Base-by-base conservation (phyloP, 2,329 filamentous ascomycete species). In the Zasmidium angulare region DNA sequence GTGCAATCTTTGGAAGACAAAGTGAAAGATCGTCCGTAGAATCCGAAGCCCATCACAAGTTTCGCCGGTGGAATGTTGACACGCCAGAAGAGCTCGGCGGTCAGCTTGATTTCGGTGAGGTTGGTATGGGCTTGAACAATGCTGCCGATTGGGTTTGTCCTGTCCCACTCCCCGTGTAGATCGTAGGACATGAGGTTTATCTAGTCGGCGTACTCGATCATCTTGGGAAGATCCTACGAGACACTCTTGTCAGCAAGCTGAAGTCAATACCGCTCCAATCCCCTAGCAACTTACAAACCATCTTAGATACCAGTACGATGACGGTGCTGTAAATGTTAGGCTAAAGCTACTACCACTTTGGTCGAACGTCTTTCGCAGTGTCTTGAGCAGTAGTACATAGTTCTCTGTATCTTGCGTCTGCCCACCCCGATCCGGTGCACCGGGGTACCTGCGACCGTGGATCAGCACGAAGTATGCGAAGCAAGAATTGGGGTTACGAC, bases 161-260 rank as follows among this genome's bases (percentile, higher is more conserved):
- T 17, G 24, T 58, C 56, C 56, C 56, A 58, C 31, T 40, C 14
- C 3, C 80, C 79, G 59, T 82, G 77, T 0, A 81, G 59, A 58
- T 82, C 77, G 59, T 81, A 81, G 0, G 71, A 71, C 71, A 81
- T 78, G n/a, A 81, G 40, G 57, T 79, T 81, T 2, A 65, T 20
- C 55, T 53, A 68, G 52, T 66, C 61, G 3, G 52, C 43, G 40
- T 50, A 46, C 21, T 58, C 40, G 9, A 23, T 0, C 19, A 63
- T 48, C 1, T 12, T 31, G 3, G 36, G 14, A 9, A 65, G 14
- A 22, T n/a, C n/a, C n/a, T n/a, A n/a, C n/a, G n/a, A n/a, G n/a
- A n/a, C n/a, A n/a, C n/a, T n/a, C n/a, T n/a, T n/a, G n/a, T n/a
- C n/a, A n/a, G n/a, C n/a, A n/a, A n/a, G n/a, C n/a, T n/a, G n/a